Evolutionary conservation across 805 yeast species (phyloP).

Genomic region (Ogataea haglerorum): DNA sequence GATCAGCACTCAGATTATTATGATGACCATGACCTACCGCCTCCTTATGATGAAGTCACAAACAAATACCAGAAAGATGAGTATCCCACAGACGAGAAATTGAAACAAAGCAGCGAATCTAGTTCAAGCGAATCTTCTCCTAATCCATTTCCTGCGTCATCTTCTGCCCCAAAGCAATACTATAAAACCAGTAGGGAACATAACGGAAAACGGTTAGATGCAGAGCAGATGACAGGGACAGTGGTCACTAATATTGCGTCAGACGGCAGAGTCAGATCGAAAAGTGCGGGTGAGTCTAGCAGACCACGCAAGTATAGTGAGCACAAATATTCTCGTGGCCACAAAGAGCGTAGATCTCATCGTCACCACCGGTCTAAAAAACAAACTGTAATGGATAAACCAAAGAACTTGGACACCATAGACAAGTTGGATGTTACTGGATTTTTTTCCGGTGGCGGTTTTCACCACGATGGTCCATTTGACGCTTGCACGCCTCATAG

Average conservation of each 20-base stretch:
- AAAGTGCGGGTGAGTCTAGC: slow-evolving; percentile 29
- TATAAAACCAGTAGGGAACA: slow-evolving; percentile 15
- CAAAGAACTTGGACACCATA: slow-evolving; percentile 85
- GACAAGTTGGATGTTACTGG: slow-evolving; percentile 97
- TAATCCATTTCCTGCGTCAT: slow-evolving; percentile 27
- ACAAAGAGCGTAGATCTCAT: slow-evolving; percentile 24
- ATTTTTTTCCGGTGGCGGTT: slow-evolving; percentile 84
- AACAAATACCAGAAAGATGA: slow-evolving; percentile 38
- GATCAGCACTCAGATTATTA: slow-evolving; percentile 29
- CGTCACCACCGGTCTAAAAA: slow-evolving; percentile 33
- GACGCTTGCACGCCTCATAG: slow-evolving; percentile 98
- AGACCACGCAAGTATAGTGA: slow-evolving; percentile 14
- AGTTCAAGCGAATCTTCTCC: slow-evolving; percentile 17
- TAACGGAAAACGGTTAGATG: slow-evolving; percentile 22
- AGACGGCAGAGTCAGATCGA: slow-evolving; percentile 32
- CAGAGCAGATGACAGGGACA: slow-evolving; percentile 22
- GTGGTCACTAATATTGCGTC: slow-evolving; percentile 28
- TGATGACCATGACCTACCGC: slow-evolving; percentile 42
- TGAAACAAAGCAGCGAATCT: slow-evolving; percentile 20
- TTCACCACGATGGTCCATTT: slow-evolving; percentile 98
- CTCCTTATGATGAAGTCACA: slow-evolving; percentile 69
- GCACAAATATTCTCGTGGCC: slow-evolving; percentile 16
- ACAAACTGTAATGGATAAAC: slow-evolving; percentile 45
- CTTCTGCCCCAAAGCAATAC: slow-evolving; percentile 8
- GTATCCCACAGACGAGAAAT: slow-evolving; percentile 53